These are phyloP conservation scores for Cinnamomum chago DNA, from an alignment of 164 flowering plant genomes.

Conservation along the genomic window DNA sequence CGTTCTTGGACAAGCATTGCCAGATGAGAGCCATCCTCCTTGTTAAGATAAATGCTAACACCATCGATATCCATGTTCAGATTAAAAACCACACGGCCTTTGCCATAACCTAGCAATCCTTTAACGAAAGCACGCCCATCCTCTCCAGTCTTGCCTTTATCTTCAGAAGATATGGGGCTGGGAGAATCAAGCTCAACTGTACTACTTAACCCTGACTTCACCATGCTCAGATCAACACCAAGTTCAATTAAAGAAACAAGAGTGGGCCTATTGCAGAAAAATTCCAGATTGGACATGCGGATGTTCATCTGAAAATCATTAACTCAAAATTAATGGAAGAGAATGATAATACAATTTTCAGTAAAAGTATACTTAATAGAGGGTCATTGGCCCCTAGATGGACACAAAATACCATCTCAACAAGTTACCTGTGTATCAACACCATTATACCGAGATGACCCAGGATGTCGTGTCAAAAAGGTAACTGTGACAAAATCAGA, in stretches of 20 bases:
- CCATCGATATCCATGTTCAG: conserved; percentile 85
- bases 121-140: conserved; percentile 52
- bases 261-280: conserved; percentile 90
- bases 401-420: neutral
- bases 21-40: conserved; percentile 94
- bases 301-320: conserved; percentile 67
- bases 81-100: conserved; percentile 80
- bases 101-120: conserved; percentile 92
- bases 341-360: neutral
- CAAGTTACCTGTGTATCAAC: conserved; percentile 78
- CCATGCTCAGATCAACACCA: conserved; percentile 67
- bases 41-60: conserved; percentile 79
- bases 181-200: conserved; percentile 10
- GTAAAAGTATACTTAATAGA: neutral
- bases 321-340: neutral
- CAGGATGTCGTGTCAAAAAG: conserved; percentile 55
- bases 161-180: conserved; percentile 25
- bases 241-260: conserved; percentile 88
- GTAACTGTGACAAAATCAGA: conserved; percentile 77
- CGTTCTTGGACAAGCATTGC: conserved; percentile 96
- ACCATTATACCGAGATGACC: conserved; percentile 77
- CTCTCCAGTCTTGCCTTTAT: conserved; percentile 48
- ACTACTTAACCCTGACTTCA: conserved; percentile 18
- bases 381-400: neutral
- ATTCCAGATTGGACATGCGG: conserved; percentile 90